Base-by-base conservation (phyloP, 75 land plant species). In the Gnetum montanum region DNA sequence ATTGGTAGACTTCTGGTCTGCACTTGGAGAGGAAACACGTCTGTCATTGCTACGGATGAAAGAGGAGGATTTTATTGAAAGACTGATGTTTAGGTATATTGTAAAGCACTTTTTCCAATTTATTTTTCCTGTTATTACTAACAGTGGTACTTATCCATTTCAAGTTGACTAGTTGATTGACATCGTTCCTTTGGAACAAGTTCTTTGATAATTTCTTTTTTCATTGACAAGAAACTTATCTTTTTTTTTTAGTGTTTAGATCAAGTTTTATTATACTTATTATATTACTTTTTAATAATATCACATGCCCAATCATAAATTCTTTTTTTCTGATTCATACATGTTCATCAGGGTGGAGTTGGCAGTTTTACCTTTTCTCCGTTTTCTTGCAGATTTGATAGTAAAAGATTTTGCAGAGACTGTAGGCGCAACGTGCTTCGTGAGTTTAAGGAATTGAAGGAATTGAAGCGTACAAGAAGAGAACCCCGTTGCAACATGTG, bases 1-100 rank as follows among this genome's bases (percentile, higher is more conserved):
- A 41, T 61, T 95, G 46, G 96, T 90, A 8, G 99, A 95, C 69
- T 95, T 95, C 48, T 95, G 96, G 96, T 95, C 99, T 40, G 92
- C 97, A 4, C 68, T 90, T 41, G 86, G 99, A 16, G 99, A 95
- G 18, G 99, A 90, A 60, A 95, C 97, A 58, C 78, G 88, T 13
- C 72, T 64, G 19, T 86, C 91, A 46, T 71, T 95, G 16, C 54
- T 95, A 27, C 73, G 81, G 34, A 83, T 95, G 99, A 95, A 90
- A 61, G 99, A 95, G 65, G 99, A 95, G 54, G 99, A 95, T 71
- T 95, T 95, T 54, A 86, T 95, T 46, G 99, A 83, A 60, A 83
- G 97, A 62, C 96, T 95, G 4, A 90, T 86, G 92, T 86, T 78
- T 73, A 90, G 99, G 98, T 90, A 33, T 53, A 62, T 48, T 3